Evolutionary conservation across 2,329 filamentous ascomycete genomes (phyloP).

Genomic region (Curvularia lunata): DNA sequence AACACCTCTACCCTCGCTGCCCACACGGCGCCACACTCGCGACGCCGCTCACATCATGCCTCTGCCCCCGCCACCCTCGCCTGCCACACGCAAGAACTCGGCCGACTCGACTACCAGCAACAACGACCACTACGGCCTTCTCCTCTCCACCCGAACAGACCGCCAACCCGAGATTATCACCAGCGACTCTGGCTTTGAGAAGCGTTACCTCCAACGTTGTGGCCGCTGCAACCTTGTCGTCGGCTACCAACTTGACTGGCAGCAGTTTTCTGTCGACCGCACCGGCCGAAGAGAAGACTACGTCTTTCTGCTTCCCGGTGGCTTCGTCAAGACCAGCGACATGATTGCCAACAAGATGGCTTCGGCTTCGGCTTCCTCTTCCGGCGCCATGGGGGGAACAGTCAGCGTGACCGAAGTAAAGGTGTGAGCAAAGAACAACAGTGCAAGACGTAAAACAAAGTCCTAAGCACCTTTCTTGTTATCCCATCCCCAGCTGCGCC

Average conservation of each 20-base stretch:
- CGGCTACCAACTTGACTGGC: conserved; percentile 66
- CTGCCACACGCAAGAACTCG: conserved; percentile 16
- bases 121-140: conserved; percentile 56
- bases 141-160: conserved; percentile 58
- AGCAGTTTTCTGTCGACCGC: conserved; percentile 52
- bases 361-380: conserved; percentile 12
- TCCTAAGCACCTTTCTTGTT: not conserved
- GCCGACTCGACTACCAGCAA: conserved; percentile 16
- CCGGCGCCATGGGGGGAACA: conserved; percentile 20
- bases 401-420: conserved; percentile 33
- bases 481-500: not conserved
- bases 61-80: conserved; percentile 48
- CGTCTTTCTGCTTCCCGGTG: conserved; percentile 67
- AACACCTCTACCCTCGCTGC: conserved; percentile 59
- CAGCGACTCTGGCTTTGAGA: conserved; percentile 70
- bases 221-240: conserved; percentile 65
- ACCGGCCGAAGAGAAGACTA: conserved; percentile 53
- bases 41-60: conserved; percentile 66
- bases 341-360: conserved; percentile 55
- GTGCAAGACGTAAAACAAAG: not conserved
- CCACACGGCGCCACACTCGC: conserved; percentile 56
- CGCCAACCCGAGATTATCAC: conserved; percentile 59
- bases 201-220: conserved; percentile 65
- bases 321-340: conserved; percentile 63
- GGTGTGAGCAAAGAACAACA: conserved; percentile 17